Conservation (phyloP, 306 rosid species). For the Clitoria ternatea region DNA sequence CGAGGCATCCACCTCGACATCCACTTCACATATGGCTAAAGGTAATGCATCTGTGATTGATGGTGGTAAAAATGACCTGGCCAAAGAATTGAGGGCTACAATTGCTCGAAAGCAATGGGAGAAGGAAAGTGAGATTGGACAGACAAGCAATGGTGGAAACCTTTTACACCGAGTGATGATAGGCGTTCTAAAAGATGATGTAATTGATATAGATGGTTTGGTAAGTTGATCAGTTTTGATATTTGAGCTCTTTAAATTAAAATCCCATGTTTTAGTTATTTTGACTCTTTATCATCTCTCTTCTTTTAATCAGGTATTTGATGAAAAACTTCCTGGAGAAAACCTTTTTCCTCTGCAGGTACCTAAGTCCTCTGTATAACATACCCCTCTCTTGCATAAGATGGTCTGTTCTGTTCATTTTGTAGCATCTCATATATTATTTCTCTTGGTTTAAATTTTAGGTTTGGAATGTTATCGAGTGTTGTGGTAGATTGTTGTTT, state of each 20-base stretch:
- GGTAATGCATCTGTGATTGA: slow-evolving; percentile 50
- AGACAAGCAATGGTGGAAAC: slow-evolving; percentile 73
- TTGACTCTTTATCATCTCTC: slow-evolving; percentile 11
- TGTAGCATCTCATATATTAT: slow-evolving; percentile 5
- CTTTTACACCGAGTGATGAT: slow-evolving; percentile 76
- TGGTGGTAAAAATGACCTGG: slow-evolving; percentile 81
- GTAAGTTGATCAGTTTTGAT: slow-evolving; percentile 43
- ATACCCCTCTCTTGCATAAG: neutral
- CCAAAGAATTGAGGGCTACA: slow-evolving; percentile 90
- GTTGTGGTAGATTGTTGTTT: slow-evolving; percentile 10
- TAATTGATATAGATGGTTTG: slow-evolving; percentile 90
- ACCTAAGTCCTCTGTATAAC: slow-evolving; percentile 13
- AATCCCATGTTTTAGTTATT: slow-evolving; percentile 7
- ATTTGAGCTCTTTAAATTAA: neutral
- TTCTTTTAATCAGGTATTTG: slow-evolving; percentile 64
- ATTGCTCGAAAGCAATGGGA: slow-evolving; percentile 94
- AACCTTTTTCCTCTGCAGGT: slow-evolving; percentile 91
- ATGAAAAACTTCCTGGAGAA: slow-evolving; percentile 90
- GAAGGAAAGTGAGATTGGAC: slow-evolving; percentile 83
- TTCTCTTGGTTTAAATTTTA: slow-evolving; percentile 9
- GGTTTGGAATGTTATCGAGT: slow-evolving; percentile 2
- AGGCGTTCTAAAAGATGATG: slow-evolving; percentile 81
- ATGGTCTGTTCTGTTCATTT: slow-evolving; percentile 12
- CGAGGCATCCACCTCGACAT: slow-evolving; percentile 83
- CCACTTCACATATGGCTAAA: slow-evolving; percentile 49